phyloP scores from a whole-genome alignment of 768 basidiomycete genomes.

The Amanita subjunquillea region DNA sequence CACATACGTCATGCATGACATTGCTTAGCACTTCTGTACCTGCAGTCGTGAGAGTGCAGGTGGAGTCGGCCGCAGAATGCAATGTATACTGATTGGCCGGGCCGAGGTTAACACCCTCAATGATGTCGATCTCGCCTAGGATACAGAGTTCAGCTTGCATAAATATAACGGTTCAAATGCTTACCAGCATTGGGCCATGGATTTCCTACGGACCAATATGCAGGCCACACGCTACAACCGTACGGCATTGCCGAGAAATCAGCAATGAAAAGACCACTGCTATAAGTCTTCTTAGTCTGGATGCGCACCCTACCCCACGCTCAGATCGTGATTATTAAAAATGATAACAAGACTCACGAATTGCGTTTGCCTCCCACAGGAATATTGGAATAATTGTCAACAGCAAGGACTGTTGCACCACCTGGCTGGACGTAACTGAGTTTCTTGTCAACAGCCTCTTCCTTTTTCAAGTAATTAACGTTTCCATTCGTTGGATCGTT shows the following conservation, averaged over 20 bases:
- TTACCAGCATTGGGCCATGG: slow-evolving; percentile 40
- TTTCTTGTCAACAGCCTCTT: slow-evolving; percentile 36
- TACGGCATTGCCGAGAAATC: slow-evolving; percentile 64
- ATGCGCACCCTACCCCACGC: slow-evolving; percentile 50
- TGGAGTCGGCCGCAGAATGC: slow-evolving; percentile 39
- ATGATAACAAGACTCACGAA: slow-evolving; percentile 24
- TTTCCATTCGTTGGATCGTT: slow-evolving; percentile 62
- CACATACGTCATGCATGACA: slow-evolving; percentile 25
- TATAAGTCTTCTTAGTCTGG: slow-evolving; percentile 49
- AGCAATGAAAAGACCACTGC: slow-evolving; percentile 63
- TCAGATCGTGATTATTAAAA: background rate
- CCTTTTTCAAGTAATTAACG: slow-evolving; percentile 46
- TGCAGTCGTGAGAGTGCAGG: slow-evolving; percentile 25
- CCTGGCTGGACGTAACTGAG: slow-evolving; percentile 56
- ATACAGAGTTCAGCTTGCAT: background rate
- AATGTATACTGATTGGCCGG: slow-evolving; percentile 53
- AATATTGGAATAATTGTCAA: slow-evolving; percentile 45
- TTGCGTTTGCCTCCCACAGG: slow-evolving; percentile 42
- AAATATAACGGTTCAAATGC: slow-evolving; percentile 6
- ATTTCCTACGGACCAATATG: slow-evolving; percentile 40
- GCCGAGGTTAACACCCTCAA: slow-evolving; percentile 63
- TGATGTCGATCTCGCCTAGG: slow-evolving; percentile 57
- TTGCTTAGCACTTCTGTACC: slow-evolving; percentile 15
- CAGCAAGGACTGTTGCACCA: slow-evolving; percentile 48
- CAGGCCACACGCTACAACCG: slow-evolving; percentile 60